Evolutionary conservation across 176 grass and related monocot genomes (phyloP).

Genomic region (maize (Zea mays)): DNA sequence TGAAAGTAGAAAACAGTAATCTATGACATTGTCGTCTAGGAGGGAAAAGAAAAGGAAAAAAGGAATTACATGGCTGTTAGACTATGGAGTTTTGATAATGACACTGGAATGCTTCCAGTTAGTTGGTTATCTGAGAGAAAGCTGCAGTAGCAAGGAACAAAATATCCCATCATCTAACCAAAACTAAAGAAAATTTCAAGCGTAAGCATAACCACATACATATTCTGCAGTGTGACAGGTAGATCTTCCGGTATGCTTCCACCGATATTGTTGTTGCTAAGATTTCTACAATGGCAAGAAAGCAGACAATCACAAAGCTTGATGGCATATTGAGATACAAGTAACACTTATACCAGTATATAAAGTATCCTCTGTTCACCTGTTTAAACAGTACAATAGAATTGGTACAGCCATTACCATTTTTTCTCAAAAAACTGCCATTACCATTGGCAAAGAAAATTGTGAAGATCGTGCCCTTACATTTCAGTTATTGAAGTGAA

Average conservation of each 20-base stretch:
- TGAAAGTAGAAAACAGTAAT: conserved; percentile 1
- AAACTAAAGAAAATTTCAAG: conserved; percentile 23
- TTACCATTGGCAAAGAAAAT: conserved; percentile 16
- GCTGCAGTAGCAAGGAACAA: conserved; percentile 49
- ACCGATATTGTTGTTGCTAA: conserved; percentile 87
- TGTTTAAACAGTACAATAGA: conserved; percentile 4
- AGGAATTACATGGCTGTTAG: conserved; percentile 77
- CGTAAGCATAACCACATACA: conserved; percentile 61
- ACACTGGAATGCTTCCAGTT: conserved; percentile 89
- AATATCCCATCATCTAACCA: conserved; percentile 21
- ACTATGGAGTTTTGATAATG: conserved; percentile 72
- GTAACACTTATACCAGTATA: conserved; percentile 14
- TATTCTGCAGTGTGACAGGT: conserved; percentile 68
- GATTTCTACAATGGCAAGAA: conserved; percentile 58
- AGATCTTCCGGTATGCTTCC: conserved; percentile 80
- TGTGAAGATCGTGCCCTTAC: conserved; percentile 43
- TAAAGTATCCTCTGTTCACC: conserved; percentile 21
- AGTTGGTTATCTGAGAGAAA: conserved; percentile 97
- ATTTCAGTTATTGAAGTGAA: conserved; percentile 73
- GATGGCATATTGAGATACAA: conserved; percentile 1
- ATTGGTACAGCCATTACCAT: conserved; percentile 8
- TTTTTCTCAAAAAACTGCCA: too few relatives aligned
- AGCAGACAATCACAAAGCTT: conserved; percentile 14
- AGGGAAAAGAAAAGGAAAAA: conserved; percentile 22
- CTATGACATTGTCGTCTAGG: not conserved